Percentiles rank a stretch among this genome's conserved stretches.
Conservation (phyloP, 306 rosid genomes). For the Quercus dentata region DNA sequence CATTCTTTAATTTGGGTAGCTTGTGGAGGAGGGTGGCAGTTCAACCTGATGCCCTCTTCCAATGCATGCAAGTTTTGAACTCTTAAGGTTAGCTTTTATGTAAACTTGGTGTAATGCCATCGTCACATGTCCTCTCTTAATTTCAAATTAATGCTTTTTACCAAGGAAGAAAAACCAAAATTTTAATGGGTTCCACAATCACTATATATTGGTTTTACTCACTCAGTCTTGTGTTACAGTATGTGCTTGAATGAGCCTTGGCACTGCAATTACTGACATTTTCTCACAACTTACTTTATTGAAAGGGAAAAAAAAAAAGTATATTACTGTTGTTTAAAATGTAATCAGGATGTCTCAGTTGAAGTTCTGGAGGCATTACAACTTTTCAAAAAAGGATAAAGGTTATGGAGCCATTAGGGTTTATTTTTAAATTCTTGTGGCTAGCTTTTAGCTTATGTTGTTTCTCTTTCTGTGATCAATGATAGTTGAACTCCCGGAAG, state of each 20-base stretch:
- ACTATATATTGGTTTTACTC: background rate
- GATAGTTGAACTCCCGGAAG: conserved; percentile 75
- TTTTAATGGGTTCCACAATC: background rate
- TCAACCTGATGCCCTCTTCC: background rate
- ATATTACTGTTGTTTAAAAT: background rate
- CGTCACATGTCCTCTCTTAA: background rate
- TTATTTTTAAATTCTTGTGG: background rate
- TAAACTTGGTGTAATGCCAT: background rate
- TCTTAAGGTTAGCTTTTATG: conserved; percentile 13
- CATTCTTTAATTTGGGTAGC: background rate
- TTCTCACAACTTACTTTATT: background rate
- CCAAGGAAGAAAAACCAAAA: background rate
- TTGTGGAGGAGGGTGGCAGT: conserved; percentile 12
- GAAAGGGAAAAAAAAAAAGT: background rate
- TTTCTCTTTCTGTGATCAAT: background rate
- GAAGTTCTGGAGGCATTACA: background rate
- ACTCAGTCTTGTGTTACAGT: background rate
- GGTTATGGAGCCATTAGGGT: background rate
- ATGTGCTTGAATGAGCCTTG: background rate
- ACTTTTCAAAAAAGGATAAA: no score
- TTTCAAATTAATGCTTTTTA: background rate
- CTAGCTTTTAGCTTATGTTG: background rate
- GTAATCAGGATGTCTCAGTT: background rate
- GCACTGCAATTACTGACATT: background rate
- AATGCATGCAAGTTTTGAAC: conserved; percentile 3